Percentiles rank a stretch among this genome's conserved stretches.
Conservation (phyloP, 2,329 filamentous ascomycete species). For the Simplicillium aogashimaense region DNA sequence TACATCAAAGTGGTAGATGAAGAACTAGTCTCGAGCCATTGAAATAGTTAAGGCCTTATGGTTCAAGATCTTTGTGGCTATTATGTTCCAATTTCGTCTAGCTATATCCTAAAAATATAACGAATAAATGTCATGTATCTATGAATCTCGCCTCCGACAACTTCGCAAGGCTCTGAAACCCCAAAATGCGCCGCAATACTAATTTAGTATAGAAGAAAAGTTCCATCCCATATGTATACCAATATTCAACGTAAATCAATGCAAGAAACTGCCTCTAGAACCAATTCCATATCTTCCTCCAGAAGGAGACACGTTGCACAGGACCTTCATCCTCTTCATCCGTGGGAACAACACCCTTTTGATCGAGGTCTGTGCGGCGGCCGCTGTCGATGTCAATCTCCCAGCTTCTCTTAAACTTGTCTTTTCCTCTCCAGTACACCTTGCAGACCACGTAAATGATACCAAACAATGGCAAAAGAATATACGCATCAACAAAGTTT, state of each 20-base stretch:
- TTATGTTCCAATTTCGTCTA: too few relatives aligned
- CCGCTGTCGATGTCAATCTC: slow-evolving; percentile 50
- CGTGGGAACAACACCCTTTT: slow-evolving; percentile 18
- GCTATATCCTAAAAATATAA: too few relatives aligned
- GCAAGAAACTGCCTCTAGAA: slow-evolving; percentile 19
- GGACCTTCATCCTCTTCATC: slow-evolving; percentile 16
- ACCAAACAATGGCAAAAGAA: slow-evolving; percentile 48
- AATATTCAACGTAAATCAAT: neutral
- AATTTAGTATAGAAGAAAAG: neutral
- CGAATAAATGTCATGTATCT: too few relatives aligned
- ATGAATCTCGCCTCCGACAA: slow-evolving; percentile 4
- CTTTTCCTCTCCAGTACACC: slow-evolving; percentile 36
- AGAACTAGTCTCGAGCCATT: too few relatives aligned
- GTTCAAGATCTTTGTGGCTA: too few relatives aligned
- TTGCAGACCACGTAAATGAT: slow-evolving; percentile 48
- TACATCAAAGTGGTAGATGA: too few relatives aligned
- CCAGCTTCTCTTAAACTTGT: slow-evolving; percentile 34
- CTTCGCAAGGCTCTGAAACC: slow-evolving; percentile 3
- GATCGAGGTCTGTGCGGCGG: slow-evolving; percentile 43
- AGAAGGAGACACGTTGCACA: slow-evolving; percentile 22
- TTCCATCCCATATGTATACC: neutral
- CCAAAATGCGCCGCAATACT: neutral
- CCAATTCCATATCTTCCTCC: slow-evolving; percentile 31
- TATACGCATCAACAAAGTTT: slow-evolving; percentile 54
- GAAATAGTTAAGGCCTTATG: too few relatives aligned